Evolutionary conservation across 805 yeast genomes (phyloP), one percentile per base, ranked within the genome.

Genomic region (Tetrapisispora pingtungensis): DNA sequence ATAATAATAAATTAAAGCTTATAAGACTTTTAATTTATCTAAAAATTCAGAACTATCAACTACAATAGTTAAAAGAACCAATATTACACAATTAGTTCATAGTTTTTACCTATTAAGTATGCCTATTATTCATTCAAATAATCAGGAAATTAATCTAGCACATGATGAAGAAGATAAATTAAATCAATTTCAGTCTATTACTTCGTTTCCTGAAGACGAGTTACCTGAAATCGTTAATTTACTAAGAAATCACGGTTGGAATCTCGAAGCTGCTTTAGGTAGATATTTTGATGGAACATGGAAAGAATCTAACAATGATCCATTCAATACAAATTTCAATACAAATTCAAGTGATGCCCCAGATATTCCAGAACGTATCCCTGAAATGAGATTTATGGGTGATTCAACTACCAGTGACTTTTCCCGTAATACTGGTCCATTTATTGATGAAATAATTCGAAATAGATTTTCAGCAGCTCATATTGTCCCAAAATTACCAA

Each of bases 201-300:
- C 80, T 0, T 65, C 72, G 2, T 73, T 69, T 49, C 71, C 71
- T 10, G 75, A 71, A 6, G 70, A 66, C 0, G 75, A 75, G 24
- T 61, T 68, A 37, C 70, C 69, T 1, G 68, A 72, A 36, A 71
- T 80, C 3, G 58, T 72, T 4, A 59, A 66, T 42, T 58, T 80
- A 22, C 57, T 81, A 42, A 60, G 68, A 28, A 69, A 73, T 39
- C 72, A 77, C 51, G 72, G 77, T 40, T 79, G 80, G 80, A 72
- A 80, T 53, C 55, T 82, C 41, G 84, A 81, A 52, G 66, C 72
- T 36, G 77, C 87, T 1, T 61, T 80, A 28, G 72, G 81, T 3
- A 69, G 77, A 41, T 82, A 71, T 57, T 80, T 80, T 55, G 89
- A 82, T 52, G 74, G 72, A 17, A 68, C 71, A 41, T 68, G 76